Evolutionary conservation across 2,329 filamentous ascomycete species (phyloP), one percentile per base, ranked within the genome.

Genomic region (Ilyonectria robusta): DNA sequence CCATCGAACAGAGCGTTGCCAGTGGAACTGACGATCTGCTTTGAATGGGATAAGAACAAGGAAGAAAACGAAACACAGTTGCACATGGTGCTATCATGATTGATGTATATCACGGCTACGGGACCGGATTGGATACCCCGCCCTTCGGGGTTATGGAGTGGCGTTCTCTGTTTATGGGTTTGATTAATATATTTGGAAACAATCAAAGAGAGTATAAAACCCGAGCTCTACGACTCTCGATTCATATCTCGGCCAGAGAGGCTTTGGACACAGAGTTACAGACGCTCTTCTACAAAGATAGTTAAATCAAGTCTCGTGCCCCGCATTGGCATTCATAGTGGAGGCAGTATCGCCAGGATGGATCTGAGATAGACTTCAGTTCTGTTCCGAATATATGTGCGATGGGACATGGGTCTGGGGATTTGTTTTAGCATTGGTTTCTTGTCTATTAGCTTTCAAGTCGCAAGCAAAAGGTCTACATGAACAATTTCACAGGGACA

Each of bases 1-100:
- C 93, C 17, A 95, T 98, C 70, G 88, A 94, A 79, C 88, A 92
- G 75, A 95, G 94, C 76, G 91, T 93, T 33, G 90, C 91, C 23
- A 91, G 89, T 72, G 92, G 92, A 19, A 92, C 89, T 51, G 94
- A 97, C 79, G 93, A 96, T 79, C 84, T 97, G 66, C 74, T 87
- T 53, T 86, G 75, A 78, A 53, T 23, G 23, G 5, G 13, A 3
- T 4, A 47, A 40, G 9, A 47, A 21, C 40, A 44, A 48, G 26
- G 55, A 40, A 53, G 53, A 65, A 59, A 71, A 66, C 35, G 42
- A 51, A 33, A 55, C 51, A 59, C 40, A 54, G 55, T 53, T 59
- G 48, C 65, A 62, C 55, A 63, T 57, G 53, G 63, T 55, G 67
- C 66, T 66, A 68, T 71, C 54, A 74, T 67, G 74, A 73, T 68